Evolutionary conservation across 192 early-diverging fungal species (phyloP), one percentile per base, ranked within the genome.

Genomic region (Powellomyces hirtus): DNA sequence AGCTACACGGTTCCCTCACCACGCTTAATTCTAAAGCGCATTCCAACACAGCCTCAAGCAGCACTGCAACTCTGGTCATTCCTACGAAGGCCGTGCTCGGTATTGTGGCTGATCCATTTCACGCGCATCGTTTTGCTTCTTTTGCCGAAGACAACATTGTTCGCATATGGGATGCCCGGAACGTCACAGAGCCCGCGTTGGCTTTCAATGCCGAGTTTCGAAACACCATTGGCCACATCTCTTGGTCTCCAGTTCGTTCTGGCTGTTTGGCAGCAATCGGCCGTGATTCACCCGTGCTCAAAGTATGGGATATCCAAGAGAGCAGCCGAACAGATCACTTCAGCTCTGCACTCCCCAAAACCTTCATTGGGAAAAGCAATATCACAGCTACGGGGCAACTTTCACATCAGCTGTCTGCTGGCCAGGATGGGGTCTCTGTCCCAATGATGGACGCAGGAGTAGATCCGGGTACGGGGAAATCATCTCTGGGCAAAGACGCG

Each of bases 91-190:
- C 90, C 30, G 84, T 91, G 26, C 75, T 84, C 37, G 90, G 90
- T 10, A 71, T 90, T 0, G 78, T 69, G 31, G 68, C 82, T 34
- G 90, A 92, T 75, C 89, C 90, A 0, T 92, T 89, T 70, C 75
- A 89, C 64, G 37, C 74, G 13, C 66, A 88, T 62, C 77, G 89
- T 33, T 81, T 92, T 67, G 90, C 91, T 0, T 90, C 89, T 18
- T 90, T 76, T 65, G 79, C 86, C 7, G 89, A 90, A 16, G 85
- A 86, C 37, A 81, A 81, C 13, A 73, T 79, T 26, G 84, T 94
- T 31, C 74, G 79, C 36, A 62, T 94, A 30, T 94, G 92, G 92
- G 92, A 94, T 72, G 67, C 75, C 16, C 73, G 92, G 49, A 90
- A 90, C 46, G 49, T 81, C 4, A 68, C 75, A 0, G 88, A 90